Conservation (phyloP, 2,329 filamentous ascomycete genomes). For the Pseudocercospora fuligena region DNA sequence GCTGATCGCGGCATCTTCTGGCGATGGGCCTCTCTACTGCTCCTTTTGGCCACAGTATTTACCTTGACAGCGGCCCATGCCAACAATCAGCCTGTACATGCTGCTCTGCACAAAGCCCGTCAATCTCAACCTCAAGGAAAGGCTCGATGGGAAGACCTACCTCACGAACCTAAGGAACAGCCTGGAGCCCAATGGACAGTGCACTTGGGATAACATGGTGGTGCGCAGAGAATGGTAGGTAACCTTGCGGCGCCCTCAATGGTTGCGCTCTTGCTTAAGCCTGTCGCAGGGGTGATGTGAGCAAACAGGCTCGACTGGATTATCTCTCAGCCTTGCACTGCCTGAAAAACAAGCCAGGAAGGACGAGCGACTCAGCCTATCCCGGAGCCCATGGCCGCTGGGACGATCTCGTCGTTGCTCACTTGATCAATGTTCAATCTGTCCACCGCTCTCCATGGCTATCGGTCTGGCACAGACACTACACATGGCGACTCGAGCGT, state of each 20-base stretch:
- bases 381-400: slow-evolving; percentile 28
- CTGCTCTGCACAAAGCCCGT: neutral
- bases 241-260: neutral
- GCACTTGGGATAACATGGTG: slow-evolving; percentile 29
- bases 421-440: slow-evolving; percentile 15
- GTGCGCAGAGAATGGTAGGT: slow-evolving; percentile 26
- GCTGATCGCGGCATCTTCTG: neutral
- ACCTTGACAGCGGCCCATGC: neutral
- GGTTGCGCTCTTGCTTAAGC: neutral
- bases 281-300: slow-evolving; percentile 27
- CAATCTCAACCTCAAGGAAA: slow-evolving; percentile 14
- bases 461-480: slow-evolving; percentile 24
- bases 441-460: slow-evolving; percentile 27
- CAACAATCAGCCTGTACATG: neutral
- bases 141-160: slow-evolving; percentile 21
- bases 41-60: neutral
- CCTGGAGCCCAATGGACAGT: slow-evolving; percentile 20
- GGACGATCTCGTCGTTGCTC: slow-evolving; percentile 31
- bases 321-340: slow-evolving; percentile 29
- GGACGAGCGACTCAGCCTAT: slow-evolving; percentile 16
- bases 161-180: slow-evolving; percentile 14
- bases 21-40: neutral
- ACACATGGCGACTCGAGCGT: slow-evolving; percentile 34
- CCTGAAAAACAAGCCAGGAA: slow-evolving; percentile 24
- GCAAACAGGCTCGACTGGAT: slow-evolving; percentile 18